Base-by-base conservation (phyloP, 1,284 basidiomycete genomes). In the Microbotryum saponariae region DNA sequence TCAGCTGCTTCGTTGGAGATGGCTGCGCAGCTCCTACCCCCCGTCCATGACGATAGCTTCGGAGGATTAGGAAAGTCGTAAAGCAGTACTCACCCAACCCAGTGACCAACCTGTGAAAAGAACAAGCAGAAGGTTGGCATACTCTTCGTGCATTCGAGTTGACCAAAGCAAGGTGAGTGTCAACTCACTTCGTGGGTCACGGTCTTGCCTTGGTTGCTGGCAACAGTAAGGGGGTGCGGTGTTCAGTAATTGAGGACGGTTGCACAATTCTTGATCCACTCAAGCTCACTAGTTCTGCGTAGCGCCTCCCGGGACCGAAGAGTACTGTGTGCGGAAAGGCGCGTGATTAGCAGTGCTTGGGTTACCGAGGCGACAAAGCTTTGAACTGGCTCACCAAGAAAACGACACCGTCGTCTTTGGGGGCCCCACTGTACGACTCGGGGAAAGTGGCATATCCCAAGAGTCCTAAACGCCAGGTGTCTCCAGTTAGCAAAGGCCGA, bases 381-480 rank as follows among this genome's bases (percentile, higher is more conserved):
- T 16, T 12, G 12, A 42, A 16, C 14, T 18, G 16, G 16, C 37
- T 18, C 37, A 42, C 37, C 37, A 42, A 42, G 37, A 42, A 42
- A 4, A 42, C 37, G 16, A 56, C 54, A 23, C 54, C 42, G 18
- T 48, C 54, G n/a, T 56, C 54, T 12, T 21, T 10, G 16, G 37
- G 65, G 52, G 66, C 54, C 7, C 70, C 33, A 70, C 79, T 81
- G 65, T 73, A 70, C 4, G 72, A 76, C 16, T 42, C 37, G 21
- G 81, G 82, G 76, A 82, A 82, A 29, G 80, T 80, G 6, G 80
- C 73, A 63, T 81, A 83, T 23, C 80, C 80, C 31, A 82, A 77
- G 21, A 82, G 76, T 31, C 79, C 78, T n/a, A 37, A 27, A 27
- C 27, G 27, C 5, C 27, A 42, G 16, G 37, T 10, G 5, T 42